Evolutionary conservation across 1,284 basidiomycete species (phyloP), one percentile per base, ranked within the genome.

Genomic region (Melampsora larici-populina): DNA sequence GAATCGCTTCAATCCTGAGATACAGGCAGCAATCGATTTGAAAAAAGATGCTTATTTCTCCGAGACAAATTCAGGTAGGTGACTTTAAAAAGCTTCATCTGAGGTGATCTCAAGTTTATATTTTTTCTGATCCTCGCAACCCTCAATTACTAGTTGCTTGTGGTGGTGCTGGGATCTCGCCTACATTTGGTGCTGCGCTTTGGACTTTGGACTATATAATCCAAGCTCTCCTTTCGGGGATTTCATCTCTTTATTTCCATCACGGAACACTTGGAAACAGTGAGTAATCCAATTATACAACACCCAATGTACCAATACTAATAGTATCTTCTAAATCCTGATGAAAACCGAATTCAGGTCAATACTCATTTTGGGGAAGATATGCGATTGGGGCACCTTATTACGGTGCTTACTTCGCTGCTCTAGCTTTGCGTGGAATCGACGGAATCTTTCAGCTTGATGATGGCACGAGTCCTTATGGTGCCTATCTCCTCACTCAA

Each of bases 181-280:
- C 85, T 0, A 86, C 85, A 0, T 86, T 86, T 78, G 86, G 86
- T 15, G 86, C 86, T 0, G 86, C 82, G 1, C 81, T 87, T 1
- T 87, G 86, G 86, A 84, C 86, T 65, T 82, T 86, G 40, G 86
- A 87, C 80, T 86, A 86, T 75, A 84, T 85, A n/a, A 81, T 87
- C 13, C 86, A 86, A 79, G 84, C 83, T 36, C 84, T 85, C 1
- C 79, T 86, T 49, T 84, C 84, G 63, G 85, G 85, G 17, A 83
- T 85, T 11, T 84, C 86, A 70, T 79, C 86, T 26, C 82, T 86
- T 9, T 86, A 86, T 79, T 86, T 86, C 81, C 86, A 87, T 80
- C 86, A 87, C 79, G 86, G 86, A 63, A 85, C 71, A 17, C 36
- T 73, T 29, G 62, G 62, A 40, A 21, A 65, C 21, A 64, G 71